Base-by-base conservation (phyloP, 345 rosid genomes). In the Linum lewisii region DNA sequence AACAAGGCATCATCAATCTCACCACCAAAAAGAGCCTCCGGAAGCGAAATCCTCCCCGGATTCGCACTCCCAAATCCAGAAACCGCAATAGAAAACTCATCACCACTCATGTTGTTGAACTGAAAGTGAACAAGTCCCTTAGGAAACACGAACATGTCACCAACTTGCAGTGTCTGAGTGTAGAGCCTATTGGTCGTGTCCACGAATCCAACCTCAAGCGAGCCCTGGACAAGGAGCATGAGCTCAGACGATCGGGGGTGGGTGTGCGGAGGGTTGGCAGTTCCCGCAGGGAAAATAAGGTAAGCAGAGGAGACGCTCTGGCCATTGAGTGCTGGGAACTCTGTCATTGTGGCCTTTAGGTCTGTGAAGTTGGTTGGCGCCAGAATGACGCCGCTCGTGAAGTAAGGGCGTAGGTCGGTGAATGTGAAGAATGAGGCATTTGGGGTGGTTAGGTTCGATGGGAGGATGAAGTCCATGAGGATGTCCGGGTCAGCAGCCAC, bases 11-110 rank as follows among this genome's bases (percentile, higher is more conserved):
- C 34, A 42, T 42, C 47, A 42, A 42, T 42, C 47, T 42, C 45
- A 1, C 58, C 32, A 2, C 34, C 7, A 15, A 72, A 67, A 34
- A 56, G 26, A n/a, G 55, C 22, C 15, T 21, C 6, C 0, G 69
- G 69, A n/a, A 60, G 22, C 1, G 58, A 63, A 34, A 54, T 13
- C 0, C 54, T 66, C 25, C 75, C 36, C 0, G 72, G 58, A 54
- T n/a, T 67, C 5, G 75, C 68, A 34, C 65, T 66, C 4, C 71
- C 70, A 4, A 66, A 66, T 2, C 67, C 18, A 18, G 70, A 66
- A 6, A 71, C 3, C 10, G 51, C 66, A 3, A 38, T 14, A 2
- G 66, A 51, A 16, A 16, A 5, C 3, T 36, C 7, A 13, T 16
- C 44, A 10, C 32, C 21, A 9, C 21, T n/a, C 34, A 4, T 29